Evolutionary conservation across 1,284 basidiomycete species (phyloP).

Genomic region (Puccinia brachypodii): DNA sequence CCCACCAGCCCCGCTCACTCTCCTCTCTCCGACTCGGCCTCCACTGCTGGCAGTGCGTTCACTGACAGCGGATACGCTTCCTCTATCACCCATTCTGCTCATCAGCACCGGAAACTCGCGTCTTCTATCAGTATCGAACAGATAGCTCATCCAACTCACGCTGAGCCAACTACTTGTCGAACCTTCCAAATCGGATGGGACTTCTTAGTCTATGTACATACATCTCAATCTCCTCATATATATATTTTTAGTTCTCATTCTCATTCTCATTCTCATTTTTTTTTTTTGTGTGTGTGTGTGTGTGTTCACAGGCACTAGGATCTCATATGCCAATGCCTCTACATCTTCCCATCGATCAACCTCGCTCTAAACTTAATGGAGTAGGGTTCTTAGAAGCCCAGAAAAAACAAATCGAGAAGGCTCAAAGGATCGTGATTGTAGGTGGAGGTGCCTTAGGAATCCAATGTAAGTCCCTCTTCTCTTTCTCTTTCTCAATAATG

Average conservation of each 20-base stretch:
- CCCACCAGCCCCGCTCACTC: not conserved
- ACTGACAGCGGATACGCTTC: constrained; percentile 36
- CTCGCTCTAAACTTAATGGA: constrained; percentile 6
- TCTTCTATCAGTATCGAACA: constrained; percentile 2
- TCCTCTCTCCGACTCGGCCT: not conserved
- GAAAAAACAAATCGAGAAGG: not conserved
- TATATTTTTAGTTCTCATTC: not conserved
- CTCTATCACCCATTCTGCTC: not conserved
- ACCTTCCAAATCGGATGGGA: constrained; percentile 35
- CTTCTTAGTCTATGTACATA: constrained; percentile 39
- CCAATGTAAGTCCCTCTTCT: constrained; percentile 4
- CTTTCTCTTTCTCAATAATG: not conserved
- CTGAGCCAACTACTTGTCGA: not conserved
- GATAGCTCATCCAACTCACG: not conserved
- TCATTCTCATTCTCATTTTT: not conserved
- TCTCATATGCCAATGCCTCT: constrained; percentile 31
- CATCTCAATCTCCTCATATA: not conserved
- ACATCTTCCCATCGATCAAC: not conserved
- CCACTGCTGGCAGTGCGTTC: not conserved
- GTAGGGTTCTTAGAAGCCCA: constrained; percentile 28
- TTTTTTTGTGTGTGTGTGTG: too few relatives aligned
- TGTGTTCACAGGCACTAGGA: constrained; percentile 36
- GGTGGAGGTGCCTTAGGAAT: constrained; percentile 44
- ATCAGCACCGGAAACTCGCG: not conserved
- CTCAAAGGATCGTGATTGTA: constrained; percentile 33